phyloP scores from a whole-genome alignment of 163 green algal species.

The Chlorella variabilis region DNA sequence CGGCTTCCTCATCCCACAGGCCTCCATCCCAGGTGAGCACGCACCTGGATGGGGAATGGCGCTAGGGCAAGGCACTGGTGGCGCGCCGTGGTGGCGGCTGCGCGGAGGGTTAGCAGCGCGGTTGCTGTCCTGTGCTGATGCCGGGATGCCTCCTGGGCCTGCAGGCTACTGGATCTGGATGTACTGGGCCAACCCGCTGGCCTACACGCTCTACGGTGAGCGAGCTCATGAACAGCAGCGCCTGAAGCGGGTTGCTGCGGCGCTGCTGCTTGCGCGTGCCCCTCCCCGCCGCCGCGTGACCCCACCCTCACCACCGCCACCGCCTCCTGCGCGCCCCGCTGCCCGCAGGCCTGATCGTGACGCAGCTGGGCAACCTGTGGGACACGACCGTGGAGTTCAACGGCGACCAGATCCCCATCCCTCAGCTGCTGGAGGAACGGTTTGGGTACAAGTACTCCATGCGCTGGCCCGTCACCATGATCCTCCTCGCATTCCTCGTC shows the following conservation, averaged over 20 bases:
- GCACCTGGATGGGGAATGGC: too few relatives aligned
- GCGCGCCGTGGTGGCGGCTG: too few relatives aligned
- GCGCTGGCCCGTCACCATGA: slow-evolving; percentile 50
- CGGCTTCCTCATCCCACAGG: slow-evolving; percentile 52
- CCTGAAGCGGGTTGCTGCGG: too few relatives aligned
- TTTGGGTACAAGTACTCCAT: slow-evolving; percentile 64
- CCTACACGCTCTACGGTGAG: slow-evolving; percentile 50
- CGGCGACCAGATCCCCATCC: neutral
- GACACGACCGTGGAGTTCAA: neutral
- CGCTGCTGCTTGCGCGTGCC: too few relatives aligned
- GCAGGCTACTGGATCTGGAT: slow-evolving; percentile 58
- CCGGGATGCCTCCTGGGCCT: too few relatives aligned
- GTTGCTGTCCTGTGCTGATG: too few relatives aligned
- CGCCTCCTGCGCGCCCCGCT: too few relatives aligned
- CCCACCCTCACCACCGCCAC: too few relatives aligned
- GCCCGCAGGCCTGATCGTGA: slow-evolving; percentile 47
- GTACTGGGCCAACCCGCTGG: slow-evolving; percentile 36
- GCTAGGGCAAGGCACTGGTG: too few relatives aligned
- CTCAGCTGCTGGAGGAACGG: slow-evolving; percentile 42
- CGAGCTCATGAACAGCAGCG: neutral
- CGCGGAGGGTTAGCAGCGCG: too few relatives aligned
- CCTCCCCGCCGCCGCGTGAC: neutral
- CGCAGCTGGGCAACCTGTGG: slow-evolving; percentile 60
- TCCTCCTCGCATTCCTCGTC: slow-evolving; percentile 54
- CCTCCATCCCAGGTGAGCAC: slow-evolving; percentile 30